phyloP scores from a whole-genome alignment of 2,329 filamentous ascomycete species.

The Cytospora chrysosperma region DNA sequence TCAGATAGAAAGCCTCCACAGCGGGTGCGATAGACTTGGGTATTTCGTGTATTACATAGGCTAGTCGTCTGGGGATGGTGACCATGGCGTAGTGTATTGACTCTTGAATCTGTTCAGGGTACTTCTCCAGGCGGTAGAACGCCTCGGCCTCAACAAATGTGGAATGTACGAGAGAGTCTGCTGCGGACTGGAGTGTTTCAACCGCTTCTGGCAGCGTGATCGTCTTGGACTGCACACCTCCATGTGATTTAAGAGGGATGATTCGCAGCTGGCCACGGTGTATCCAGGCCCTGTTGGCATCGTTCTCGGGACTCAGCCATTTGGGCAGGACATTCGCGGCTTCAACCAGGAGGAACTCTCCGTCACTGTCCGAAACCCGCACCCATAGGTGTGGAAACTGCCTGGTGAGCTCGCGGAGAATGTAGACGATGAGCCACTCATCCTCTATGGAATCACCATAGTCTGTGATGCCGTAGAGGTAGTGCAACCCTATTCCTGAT shows the following conservation, averaged over 20 bases:
- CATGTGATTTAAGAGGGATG: slow-evolving; percentile 56
- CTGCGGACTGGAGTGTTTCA: slow-evolving; percentile 54
- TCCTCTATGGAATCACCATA: slow-evolving; percentile 95
- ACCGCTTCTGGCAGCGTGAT: slow-evolving; percentile 67
- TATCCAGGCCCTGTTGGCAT: slow-evolving; percentile 87
- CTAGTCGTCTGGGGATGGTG: slow-evolving; percentile 77
- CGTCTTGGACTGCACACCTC: slow-evolving; percentile 36
- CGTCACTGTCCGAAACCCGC: slow-evolving; percentile 81
- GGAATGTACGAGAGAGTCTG: slow-evolving; percentile 65
- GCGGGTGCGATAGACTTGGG: slow-evolving; percentile 79
- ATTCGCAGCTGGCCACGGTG: slow-evolving; percentile 73
- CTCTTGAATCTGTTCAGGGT: slow-evolving; percentile 71
- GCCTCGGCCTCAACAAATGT: slow-evolving; percentile 79
- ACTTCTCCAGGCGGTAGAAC: slow-evolving; percentile 83
- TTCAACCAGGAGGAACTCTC: slow-evolving; percentile 93
- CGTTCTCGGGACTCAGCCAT: slow-evolving; percentile 91
- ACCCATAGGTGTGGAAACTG: slow-evolving; percentile 75
- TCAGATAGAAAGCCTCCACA: slow-evolving; percentile 87
- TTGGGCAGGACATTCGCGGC: slow-evolving; percentile 82
- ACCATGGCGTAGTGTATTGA: slow-evolving; percentile 75
- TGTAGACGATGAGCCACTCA: slow-evolving; percentile 93
- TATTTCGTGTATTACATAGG: slow-evolving; percentile 72
- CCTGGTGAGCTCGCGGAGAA: slow-evolving; percentile 78
- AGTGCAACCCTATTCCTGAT: slow-evolving; percentile 45
- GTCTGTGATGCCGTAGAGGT: slow-evolving; percentile 74